Conservation (phyloP, 139 green algal species). For the Spirogloea muscicola region DNA sequence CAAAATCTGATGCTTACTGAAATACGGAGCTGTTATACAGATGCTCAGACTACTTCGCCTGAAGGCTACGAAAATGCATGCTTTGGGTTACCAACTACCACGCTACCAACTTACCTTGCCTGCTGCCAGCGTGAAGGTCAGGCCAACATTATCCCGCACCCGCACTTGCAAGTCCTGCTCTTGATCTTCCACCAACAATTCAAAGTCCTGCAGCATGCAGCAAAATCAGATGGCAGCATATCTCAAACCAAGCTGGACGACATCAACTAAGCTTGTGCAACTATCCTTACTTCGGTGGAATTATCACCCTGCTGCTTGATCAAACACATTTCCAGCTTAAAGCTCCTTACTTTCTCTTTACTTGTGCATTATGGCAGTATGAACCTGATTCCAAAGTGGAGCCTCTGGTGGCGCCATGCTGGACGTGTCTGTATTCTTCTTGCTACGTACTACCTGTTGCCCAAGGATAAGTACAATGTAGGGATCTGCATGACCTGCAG, state of each 20-base stretch:
- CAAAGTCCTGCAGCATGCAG: background rate
- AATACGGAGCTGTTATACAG: too few relatives aligned
- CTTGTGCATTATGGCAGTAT: background rate
- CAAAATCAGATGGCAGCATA: background rate
- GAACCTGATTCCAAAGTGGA: constrained; percentile 38
- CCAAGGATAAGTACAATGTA: constrained; percentile 81
- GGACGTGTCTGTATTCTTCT: constrained; percentile 41
- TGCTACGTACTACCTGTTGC: constrained; percentile 59
- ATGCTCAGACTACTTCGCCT: background rate
- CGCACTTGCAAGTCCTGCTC: constrained; percentile 30
- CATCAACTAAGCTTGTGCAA: background rate
- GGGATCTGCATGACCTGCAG: constrained; percentile 48
- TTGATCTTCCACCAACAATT: background rate
- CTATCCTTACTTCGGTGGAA: background rate
- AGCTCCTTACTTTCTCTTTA: background rate
- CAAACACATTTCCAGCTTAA: background rate
- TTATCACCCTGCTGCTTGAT: background rate
- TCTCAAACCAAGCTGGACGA: background rate
- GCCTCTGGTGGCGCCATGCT: background rate
- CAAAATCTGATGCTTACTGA: background rate
- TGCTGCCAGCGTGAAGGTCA: constrained; percentile 1
- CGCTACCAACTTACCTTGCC: background rate
- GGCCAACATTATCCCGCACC: background rate
- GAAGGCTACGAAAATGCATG: background rate
- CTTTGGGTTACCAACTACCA: background rate